These are phyloP conservation scores for Pseudopithomyces maydicus DNA, from an alignment of 2,329 filamentous ascomycete species.

Conservation along the genomic window DNA sequence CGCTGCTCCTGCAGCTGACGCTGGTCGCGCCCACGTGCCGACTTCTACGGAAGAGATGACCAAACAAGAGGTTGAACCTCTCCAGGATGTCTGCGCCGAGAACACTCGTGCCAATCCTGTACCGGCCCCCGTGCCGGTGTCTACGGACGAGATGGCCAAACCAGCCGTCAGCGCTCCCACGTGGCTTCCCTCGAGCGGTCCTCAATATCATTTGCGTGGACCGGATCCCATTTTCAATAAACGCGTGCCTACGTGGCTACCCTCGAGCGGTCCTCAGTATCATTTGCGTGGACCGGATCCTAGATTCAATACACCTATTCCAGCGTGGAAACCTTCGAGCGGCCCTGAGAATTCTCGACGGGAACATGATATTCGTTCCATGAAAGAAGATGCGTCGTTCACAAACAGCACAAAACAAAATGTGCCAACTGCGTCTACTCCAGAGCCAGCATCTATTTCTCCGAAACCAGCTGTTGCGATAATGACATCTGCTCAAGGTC, in stretches of 20 bases:
- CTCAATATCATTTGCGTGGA: neutral
- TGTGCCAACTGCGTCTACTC: no score
- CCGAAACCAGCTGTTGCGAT: no score
- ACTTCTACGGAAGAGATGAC: constrained; percentile 2
- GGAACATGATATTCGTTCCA: neutral
- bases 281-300: neutral
- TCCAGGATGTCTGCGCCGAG: neutral
- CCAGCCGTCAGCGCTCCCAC: neutral
- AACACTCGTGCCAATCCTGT: neutral
- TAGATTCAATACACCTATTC: neutral
- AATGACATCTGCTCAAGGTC: neutral
- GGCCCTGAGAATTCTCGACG: neutral
- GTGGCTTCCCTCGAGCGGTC: neutral
- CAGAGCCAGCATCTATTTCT: no score
- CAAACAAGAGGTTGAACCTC: constrained; percentile 1
- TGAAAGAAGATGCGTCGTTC: neutral
- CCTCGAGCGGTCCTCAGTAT: neutral
- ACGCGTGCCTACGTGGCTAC: neutral
- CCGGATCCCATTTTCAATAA: neutral
- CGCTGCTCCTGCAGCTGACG: neutral
- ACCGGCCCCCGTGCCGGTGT: neutral
- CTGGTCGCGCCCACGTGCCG: neutral
- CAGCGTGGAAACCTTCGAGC: neutral
- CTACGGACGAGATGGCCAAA: constrained; percentile 1
- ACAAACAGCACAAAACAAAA: no score